A percentile compares a stretch with the other conserved stretches of the same genome.
Conservation (phyloP, 495 filamentous ascomycete genomes). For the Ramalina intermedia region DNA sequence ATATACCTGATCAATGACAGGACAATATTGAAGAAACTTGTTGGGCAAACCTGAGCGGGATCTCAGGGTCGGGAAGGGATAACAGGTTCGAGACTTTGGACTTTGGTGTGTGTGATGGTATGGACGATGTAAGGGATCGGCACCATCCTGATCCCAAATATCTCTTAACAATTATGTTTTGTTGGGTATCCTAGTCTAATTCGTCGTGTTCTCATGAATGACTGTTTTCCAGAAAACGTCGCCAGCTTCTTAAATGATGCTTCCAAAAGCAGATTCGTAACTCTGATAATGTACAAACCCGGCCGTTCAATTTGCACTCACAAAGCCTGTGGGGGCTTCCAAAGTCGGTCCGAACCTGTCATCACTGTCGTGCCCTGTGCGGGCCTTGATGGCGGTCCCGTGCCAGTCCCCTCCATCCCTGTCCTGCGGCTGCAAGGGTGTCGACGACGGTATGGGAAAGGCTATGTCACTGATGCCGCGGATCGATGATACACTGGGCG, state of each 20-base stretch:
- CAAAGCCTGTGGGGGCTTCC: neutral
- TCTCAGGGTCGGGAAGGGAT: too few relatives aligned
- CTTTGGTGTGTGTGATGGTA: neutral
- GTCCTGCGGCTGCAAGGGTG: neutral
- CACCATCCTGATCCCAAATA: neutral
- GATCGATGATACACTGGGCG: too few relatives aligned
- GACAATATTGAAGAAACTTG: too few relatives aligned
- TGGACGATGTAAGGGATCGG: neutral
- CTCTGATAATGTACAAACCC: neutral
- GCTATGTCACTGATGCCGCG: too few relatives aligned
- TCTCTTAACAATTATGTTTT: neutral
- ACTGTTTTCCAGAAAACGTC: too few relatives aligned
- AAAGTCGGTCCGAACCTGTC: neutral
- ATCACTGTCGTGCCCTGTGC: neutral
- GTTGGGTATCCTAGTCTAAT: too few relatives aligned
- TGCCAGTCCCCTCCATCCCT: neutral
- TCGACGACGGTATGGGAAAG: neutral
- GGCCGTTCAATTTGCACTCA: neutral
- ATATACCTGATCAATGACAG: conserved; percentile 25
- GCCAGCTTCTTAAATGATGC: too few relatives aligned
- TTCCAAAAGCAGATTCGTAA: too few relatives aligned
- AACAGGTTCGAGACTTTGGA: too few relatives aligned
- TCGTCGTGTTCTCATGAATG: too few relatives aligned
- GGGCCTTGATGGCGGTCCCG: neutral
- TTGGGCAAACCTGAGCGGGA: too few relatives aligned